phyloP scores from a whole-genome alignment of 2,329 filamentous ascomycete genomes.

The Botrytis byssoidea region DNA sequence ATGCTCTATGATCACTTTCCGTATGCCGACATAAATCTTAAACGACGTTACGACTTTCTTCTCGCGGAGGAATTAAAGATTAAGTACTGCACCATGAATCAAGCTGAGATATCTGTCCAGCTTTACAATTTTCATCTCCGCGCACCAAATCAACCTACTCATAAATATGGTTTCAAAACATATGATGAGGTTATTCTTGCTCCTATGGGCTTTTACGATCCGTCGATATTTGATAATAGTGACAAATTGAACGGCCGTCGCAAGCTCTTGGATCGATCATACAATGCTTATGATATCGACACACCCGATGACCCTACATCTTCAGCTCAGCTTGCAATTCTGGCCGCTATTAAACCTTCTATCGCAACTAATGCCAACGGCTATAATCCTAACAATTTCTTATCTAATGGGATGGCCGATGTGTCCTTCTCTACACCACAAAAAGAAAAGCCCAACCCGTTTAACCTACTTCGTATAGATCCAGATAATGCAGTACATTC shows the following conservation, averaged over 20 bases:
- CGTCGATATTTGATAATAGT: slow-evolving; percentile 79
- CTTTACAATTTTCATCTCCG: slow-evolving; percentile 88
- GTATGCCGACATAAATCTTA: slow-evolving; percentile 90
- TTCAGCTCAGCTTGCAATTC: slow-evolving; percentile 71
- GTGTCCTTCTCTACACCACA: slow-evolving; percentile 53
- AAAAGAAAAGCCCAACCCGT: slow-evolving; percentile 63
- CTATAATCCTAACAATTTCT: slow-evolving; percentile 40
- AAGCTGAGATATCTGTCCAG: slow-evolving; percentile 85
- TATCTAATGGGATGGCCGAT: slow-evolving; percentile 39
- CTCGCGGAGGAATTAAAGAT: slow-evolving; percentile 94
- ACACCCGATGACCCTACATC: slow-evolving; percentile 85
- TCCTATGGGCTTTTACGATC: slow-evolving; percentile 91
- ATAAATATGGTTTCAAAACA: slow-evolving; percentile 93
- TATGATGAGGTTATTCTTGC: slow-evolving; percentile 96
- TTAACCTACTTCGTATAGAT: slow-evolving; percentile 71
- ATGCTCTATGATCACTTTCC: slow-evolving; percentile 96
- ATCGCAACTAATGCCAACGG: slow-evolving; percentile 48
- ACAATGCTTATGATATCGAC: slow-evolving; percentile 89
- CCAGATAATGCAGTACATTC: slow-evolving; percentile 65
- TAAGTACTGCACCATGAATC: slow-evolving; percentile 87
- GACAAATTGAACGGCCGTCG: slow-evolving; percentile 76
- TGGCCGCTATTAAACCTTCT: slow-evolving; percentile 60
- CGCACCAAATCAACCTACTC: slow-evolving; percentile 81
- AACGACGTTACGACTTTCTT: slow-evolving; percentile 85
- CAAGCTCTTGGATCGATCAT: slow-evolving; percentile 80